Evolutionary conservation across 2,329 filamentous ascomycete species (phyloP), one percentile per base, ranked within the genome.

Genomic region (Fusarium hostae): DNA sequence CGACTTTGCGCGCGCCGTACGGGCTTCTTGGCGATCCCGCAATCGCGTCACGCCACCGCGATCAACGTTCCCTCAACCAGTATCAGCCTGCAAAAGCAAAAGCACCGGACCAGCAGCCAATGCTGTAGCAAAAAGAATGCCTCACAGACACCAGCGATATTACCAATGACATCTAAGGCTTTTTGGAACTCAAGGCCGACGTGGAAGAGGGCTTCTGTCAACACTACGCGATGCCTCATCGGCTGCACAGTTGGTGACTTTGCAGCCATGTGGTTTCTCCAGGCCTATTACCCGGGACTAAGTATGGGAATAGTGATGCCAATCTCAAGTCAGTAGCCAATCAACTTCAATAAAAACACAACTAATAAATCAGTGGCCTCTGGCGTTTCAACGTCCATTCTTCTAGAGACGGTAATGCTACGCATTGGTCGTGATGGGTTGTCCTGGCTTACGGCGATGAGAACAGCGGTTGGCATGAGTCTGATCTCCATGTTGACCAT

Each of bases 401-500:
- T 85, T 0, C 81, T 89, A 0, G 87, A 89, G 73, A 89, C 87
- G 0, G 71, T 83, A 1, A 80, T 89, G 6, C 83, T 89, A 3
- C 82, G 81, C 1, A 71, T 81, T 2, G 87, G 87, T 2, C 81
- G 79, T 3, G 87, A 89, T 58, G 75, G 78, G 11, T 77, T 89
- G 1, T 69, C 84, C 0, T 88, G 85, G 86, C 61, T 73, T 0
- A 73, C 72, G 2, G 87, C 87, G 0, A 81, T 80, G 5, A 84
- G 81, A 47, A 89, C 87, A 0, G 87, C 87, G 0, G 83, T 84
- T 26, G 87, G 87, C 2, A 89, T 89, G 87, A 89, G 87, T 63
- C 77, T 88, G 51, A 84, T 89, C 13, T 89, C 87, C 0, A 89
- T 89, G 87, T 13, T 88, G 4, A 86, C 87, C 0, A 89, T 89